Evolutionary conservation across 2,329 filamentous ascomycete species (phyloP), one percentile per base, ranked within the genome.

Genomic region (Neonectria ditissima): DNA sequence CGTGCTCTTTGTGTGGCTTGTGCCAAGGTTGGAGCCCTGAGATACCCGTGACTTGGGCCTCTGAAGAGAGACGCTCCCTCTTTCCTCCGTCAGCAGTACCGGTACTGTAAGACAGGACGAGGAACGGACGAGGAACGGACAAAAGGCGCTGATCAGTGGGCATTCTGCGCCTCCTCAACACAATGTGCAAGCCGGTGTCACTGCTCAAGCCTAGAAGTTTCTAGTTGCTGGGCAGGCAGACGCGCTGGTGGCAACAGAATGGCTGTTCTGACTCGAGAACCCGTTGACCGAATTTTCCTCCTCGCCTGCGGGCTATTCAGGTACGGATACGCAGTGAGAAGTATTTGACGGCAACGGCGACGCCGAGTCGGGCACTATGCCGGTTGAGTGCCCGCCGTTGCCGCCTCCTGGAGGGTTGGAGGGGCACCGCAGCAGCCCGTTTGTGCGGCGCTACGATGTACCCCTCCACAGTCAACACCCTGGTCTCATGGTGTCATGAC

Each of bases 1-100:
- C 39, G 18, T 34, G 37, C 30, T 51, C 51, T 64, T 64, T 55
- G 47, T 64, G 52, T 64, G 55, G 51, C 52, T 64, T 32, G 53
- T 51, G 47, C 20, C 30, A 51, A 59, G 61, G 62, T 61, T 60
- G 57, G 37, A 64, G 53, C 62, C 62, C 62, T 64, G 53, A 56
- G 47, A 37, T 47, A 14, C 55, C 51, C 53, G 53, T 52, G 57
- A 61, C 55, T 50, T 30, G 47, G n/a, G 26, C 28, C 28, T 50
- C 45, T 28, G 45, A 32, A 50, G 26, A 22, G 32, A 44, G 41
- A 28, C 11, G 14, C n/a, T n/a, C n/a, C n/a, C n/a, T n/a, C n/a
- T n/a, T 28, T 24, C 32, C 26, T 43, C 39, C 26, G 2, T 43
- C 14, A 4, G 22, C 37, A 54, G 41, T 55, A 22, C 22, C 7